Conservation (phyloP, 1,139 yeast species). For the Kodamaea alishanica region DNA sequence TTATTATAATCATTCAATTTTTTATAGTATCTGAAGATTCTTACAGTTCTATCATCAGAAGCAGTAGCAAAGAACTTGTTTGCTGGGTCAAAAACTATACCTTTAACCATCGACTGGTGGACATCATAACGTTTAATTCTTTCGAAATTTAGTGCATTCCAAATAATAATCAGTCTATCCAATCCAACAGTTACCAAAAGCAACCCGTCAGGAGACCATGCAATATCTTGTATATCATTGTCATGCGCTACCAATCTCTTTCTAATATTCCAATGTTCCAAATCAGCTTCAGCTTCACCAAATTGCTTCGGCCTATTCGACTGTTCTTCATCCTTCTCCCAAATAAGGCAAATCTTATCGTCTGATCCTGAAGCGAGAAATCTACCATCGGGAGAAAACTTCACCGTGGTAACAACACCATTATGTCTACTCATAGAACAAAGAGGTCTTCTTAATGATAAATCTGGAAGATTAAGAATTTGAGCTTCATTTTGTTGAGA, state of each 20-base stretch:
- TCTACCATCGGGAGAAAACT: slow-evolving; percentile 88
- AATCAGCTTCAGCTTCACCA: slow-evolving; percentile 56
- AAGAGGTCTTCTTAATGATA: slow-evolving; percentile 51
- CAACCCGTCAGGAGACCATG: slow-evolving; percentile 96
- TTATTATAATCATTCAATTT: slow-evolving; percentile 58
- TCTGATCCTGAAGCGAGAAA: slow-evolving; percentile 94
- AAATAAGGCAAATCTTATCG: slow-evolving; percentile 82
- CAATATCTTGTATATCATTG: slow-evolving; percentile 93
- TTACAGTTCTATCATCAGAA: slow-evolving; percentile 88
- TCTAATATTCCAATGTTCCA: slow-evolving; percentile 91
- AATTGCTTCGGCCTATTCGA: slow-evolving; percentile 40
- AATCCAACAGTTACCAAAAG: slow-evolving; percentile 89
- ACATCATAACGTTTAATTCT: slow-evolving; percentile 83
- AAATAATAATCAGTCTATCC: slow-evolving; percentile 84
- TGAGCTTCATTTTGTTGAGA: neutral
- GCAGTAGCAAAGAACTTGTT: slow-evolving; percentile 96
- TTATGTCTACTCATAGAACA: slow-evolving; percentile 82
- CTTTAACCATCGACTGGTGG: slow-evolving; percentile 94
- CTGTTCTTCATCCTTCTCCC: slow-evolving; percentile 82
- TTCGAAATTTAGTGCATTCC: slow-evolving; percentile 94
- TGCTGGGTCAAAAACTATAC: slow-evolving; percentile 96
- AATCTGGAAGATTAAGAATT: slow-evolving; percentile 24
- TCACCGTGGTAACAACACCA: slow-evolving; percentile 91
- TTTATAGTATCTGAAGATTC: slow-evolving; percentile 81
- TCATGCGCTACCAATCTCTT: slow-evolving; percentile 93